Evolutionary conservation across 495 filamentous ascomycete genomes (phyloP).

Genomic region (Xylaria nigripes): DNA sequence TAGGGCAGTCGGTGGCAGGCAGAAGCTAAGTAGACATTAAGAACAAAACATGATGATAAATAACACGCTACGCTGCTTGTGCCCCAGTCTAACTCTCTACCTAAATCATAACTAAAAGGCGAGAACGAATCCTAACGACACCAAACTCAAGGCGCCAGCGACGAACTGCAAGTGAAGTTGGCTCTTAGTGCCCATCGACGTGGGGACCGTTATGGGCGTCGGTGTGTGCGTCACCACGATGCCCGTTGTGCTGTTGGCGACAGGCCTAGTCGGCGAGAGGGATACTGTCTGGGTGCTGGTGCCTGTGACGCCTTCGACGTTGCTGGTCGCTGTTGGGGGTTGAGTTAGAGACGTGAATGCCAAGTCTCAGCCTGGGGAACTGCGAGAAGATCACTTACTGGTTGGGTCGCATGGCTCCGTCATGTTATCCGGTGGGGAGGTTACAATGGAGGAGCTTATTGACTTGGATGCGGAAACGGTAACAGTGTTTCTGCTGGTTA

Average conservation of each 20-base stretch:
- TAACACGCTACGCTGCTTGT: neutral
- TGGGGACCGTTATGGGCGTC: neutral
- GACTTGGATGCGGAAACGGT: neutral
- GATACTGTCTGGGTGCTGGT: neutral
- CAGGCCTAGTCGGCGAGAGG: neutral
- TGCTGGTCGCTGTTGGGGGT: neutral
- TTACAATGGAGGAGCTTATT: neutral
- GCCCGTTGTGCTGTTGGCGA: neutral
- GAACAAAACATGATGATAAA: neutral
- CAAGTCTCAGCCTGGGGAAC: neutral
- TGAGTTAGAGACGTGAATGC: neutral
- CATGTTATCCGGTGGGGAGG: neutral
- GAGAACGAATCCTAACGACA: neutral
- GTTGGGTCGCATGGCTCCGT: neutral
- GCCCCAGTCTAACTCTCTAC: neutral
- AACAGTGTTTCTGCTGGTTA: neutral
- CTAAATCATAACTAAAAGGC: neutral
- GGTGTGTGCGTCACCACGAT: neutral
- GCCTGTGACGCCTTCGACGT: conserved; percentile 6
- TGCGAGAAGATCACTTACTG: neutral
- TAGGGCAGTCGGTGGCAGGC: neutral
- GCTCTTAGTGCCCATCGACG: neutral
- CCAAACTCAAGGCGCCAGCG: neutral
- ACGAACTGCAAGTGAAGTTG: neutral
- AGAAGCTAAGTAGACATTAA: neutral